These are phyloP conservation scores for Daldinia eschscholtzii DNA, from an alignment of 2,329 filamentous ascomycete genomes.

Conservation along the genomic window DNA sequence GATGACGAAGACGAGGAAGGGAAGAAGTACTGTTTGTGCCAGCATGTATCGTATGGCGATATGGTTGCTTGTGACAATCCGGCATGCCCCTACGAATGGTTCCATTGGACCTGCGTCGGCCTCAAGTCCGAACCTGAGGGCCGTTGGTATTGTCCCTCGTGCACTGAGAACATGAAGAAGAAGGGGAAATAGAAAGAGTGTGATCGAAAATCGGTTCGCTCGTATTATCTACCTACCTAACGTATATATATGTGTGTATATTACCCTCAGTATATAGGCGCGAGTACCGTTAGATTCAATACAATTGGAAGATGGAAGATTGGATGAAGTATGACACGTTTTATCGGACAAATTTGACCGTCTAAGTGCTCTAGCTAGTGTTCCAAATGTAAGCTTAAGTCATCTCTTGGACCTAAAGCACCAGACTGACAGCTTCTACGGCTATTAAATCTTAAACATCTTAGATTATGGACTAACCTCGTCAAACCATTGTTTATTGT, in stretches of 20 bases:
- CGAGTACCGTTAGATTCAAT: neutral
- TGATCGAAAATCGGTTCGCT: neutral
- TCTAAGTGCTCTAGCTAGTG: too few relatives aligned
- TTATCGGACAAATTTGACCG: neutral
- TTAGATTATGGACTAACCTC: neutral
- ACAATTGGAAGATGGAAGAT: neutral
- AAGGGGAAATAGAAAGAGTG: conserved; percentile 50
- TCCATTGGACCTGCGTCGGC: conserved; percentile 83
- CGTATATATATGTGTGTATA: neutral
- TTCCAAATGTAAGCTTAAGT: neutral
- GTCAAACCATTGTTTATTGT: neutral
- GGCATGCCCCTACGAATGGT: conserved; percentile 86
- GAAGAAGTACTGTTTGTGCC: conserved; percentile 86
- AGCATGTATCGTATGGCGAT: conserved; percentile 85
- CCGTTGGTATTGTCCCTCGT: conserved; percentile 76
- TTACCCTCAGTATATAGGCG: too few relatives aligned
- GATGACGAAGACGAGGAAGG: conserved; percentile 81
- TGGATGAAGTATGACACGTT: neutral
- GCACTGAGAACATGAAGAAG: conserved; percentile 66
- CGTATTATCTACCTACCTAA: neutral
- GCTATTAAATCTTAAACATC: neutral
- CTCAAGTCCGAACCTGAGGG: conserved; percentile 76
- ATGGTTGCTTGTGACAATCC: conserved; percentile 93
- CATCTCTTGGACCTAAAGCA: neutral
- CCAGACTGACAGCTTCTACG: neutral